Base-by-base conservation (phyloP, 768 basidiomycete species). In the Xerocomellus dryophilus region DNA sequence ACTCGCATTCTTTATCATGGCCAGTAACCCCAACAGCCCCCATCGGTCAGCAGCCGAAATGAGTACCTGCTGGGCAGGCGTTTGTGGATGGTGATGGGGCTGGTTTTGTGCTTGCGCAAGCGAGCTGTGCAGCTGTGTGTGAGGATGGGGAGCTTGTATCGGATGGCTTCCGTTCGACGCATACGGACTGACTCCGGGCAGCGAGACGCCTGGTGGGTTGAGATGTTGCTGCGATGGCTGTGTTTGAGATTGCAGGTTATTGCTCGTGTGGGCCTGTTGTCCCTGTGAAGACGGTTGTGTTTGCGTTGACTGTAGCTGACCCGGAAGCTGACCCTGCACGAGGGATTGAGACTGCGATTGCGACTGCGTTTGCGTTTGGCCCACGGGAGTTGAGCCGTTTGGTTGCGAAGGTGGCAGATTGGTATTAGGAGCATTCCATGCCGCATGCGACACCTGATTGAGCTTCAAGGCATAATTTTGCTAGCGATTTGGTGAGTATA, bases 31-130 rank as follows among this genome's bases (percentile, higher is more conserved):
- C 43, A 94, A 68, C 15, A 98, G 77, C 4, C 95, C 95, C 93
- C 94, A 98, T 66, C 93, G 81, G 72, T 98, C 95, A 38, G 95
- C 95, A 2, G 95, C 92, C 57, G 86, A 90, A 61, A 90, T 83
- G 39, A 97, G 80, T 15, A 98, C 83, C 72, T 98, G 95, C 68
- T 97, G 91, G 42, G 93, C 92, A 2, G 95, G 93, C 41, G 91
- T 92, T 68, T 91, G 88, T 55, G 91, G 87, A 71, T 81, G 80
- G 57, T 78, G 81, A 63, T 71, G 76, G 38, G 67, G 65, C 44
- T 70, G 69, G 46, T 56, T 70, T 54, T 62, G 66, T 15, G 61
- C 57, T 58, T 71, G 74, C 15, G 60, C 56, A 21, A 65, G 68
- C 43, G 64, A 59, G 23, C 25, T 58, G 51, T 67, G 69, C 23